These are phyloP conservation scores for Lepidium sativum DNA, from an alignment of 345 rosid species.

Conservation along the genomic window DNA sequence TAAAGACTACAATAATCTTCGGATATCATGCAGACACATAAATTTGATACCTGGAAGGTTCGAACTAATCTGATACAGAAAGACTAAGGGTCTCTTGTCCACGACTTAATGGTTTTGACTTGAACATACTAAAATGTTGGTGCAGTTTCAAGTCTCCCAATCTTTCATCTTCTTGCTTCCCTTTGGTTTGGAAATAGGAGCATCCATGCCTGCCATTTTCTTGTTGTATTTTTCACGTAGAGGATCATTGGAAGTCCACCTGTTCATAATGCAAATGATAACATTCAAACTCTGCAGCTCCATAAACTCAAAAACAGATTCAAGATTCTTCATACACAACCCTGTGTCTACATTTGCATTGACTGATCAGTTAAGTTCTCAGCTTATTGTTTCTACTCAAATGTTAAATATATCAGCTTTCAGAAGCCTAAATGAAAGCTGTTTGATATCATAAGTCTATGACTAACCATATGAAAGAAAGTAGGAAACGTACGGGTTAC, in stretches of 20 bases:
- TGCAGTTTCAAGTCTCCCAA: conserved; percentile 34
- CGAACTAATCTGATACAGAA: too few species aligned
- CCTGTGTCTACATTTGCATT: not conserved
- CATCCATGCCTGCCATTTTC: conserved; percentile 71
- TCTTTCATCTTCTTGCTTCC: conserved; percentile 82
- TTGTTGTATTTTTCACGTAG: conserved; percentile 69
- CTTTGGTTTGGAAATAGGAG: conserved; percentile 51
- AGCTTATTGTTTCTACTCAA: not conserved
- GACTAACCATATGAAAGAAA: not conserved
- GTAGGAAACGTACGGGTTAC: not conserved
- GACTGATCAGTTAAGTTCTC: not conserved
- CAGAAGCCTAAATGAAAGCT: not conserved
- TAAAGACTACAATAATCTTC: too few species aligned
- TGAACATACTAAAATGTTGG: too few species aligned
- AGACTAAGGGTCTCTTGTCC: too few species aligned
- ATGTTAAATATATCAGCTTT: not conserved
- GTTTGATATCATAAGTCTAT: not conserved
- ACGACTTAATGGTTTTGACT: too few species aligned
- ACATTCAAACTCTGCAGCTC: conserved; percentile 8
- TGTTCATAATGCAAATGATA: conserved; percentile 6
- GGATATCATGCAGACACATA: too few species aligned
- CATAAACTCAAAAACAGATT: not conserved
- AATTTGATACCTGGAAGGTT: too few species aligned
- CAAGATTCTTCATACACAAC: not conserved
- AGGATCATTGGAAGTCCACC: conserved; percentile 64